Evolutionary conservation across 208 protist species (phyloP).

Genomic region (Trypanosoma cruzi): DNA sequence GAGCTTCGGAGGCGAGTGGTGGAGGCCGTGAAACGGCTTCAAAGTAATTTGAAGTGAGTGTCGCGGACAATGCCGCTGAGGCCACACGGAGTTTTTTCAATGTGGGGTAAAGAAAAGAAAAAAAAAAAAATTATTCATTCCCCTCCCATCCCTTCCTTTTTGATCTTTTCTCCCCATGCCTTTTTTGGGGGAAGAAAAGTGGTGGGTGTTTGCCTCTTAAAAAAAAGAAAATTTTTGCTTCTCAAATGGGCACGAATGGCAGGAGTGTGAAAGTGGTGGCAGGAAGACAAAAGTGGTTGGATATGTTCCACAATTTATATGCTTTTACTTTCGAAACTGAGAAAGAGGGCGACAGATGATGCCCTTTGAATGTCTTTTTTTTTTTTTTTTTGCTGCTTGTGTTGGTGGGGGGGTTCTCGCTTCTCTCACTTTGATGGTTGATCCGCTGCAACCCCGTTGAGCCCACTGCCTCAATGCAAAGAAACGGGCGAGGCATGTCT

Average conservation of each 20-base stretch:
- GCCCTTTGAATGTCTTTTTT: not conserved
- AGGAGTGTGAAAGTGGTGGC: too few relatives aligned
- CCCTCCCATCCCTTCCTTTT: not conserved
- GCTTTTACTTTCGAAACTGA: not conserved
- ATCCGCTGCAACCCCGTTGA: too few relatives aligned
- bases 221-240: too few relatives aligned
- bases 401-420: not conserved
- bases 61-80: not conserved
- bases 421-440: not conserved
- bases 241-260: not conserved
- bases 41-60: not conserved
- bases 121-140: too few relatives aligned
- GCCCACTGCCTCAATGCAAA: too few relatives aligned
- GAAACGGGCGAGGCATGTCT: not conserved
- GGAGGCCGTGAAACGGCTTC: conserved; percentile 7
- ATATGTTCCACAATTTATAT: not conserved
- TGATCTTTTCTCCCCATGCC: not conserved
- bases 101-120: not conserved
- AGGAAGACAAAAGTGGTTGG: too few relatives aligned
- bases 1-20: conserved; percentile 10
- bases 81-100: not conserved
- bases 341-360: not conserved
- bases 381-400: not conserved
- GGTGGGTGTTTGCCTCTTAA: too few relatives aligned
- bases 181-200: too few relatives aligned